Conservation (phyloP, 176 grass and related monocot genomes). For the Hyparrhenia diplandra region DNA sequence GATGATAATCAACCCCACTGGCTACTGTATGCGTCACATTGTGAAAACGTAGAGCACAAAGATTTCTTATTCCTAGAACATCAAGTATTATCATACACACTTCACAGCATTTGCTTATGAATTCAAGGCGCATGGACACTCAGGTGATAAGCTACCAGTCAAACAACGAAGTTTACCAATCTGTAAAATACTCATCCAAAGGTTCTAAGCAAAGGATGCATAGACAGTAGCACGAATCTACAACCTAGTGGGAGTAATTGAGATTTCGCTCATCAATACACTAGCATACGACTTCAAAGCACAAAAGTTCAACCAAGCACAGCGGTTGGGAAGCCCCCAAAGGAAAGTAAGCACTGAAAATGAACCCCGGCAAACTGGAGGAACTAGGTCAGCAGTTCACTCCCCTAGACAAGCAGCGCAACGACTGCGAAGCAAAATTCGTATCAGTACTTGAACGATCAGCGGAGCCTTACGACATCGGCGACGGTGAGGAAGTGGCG, state of each 20-base stretch:
- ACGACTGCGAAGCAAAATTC: not conserved
- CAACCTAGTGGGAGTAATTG: not conserved
- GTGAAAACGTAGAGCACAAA: not conserved
- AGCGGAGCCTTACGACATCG: conserved; percentile 51
- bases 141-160: not conserved
- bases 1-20: not conserved
- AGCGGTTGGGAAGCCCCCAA: not conserved
- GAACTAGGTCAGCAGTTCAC: conserved; percentile 4
- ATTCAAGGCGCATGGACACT: not conserved
- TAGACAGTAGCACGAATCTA: not conserved
- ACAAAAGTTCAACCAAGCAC: not conserved
- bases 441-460: not conserved
- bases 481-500: conserved; percentile 70
- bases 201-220: not conserved
- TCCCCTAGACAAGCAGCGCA: not conserved
- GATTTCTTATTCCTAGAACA: conserved; percentile 8
- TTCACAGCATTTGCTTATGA: not conserved
- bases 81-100: not conserved
- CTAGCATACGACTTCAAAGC: not conserved
- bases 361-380: not conserved
- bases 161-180: not conserved
- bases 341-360: not conserved
- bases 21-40: not conserved
- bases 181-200: not conserved
- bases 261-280: not conserved